Percentiles rank a stretch among this genome's conserved stretches.
phyloP scores from a whole-genome alignment of 208 protist genomes.

The Acanthamoeba royreba region DNA sequence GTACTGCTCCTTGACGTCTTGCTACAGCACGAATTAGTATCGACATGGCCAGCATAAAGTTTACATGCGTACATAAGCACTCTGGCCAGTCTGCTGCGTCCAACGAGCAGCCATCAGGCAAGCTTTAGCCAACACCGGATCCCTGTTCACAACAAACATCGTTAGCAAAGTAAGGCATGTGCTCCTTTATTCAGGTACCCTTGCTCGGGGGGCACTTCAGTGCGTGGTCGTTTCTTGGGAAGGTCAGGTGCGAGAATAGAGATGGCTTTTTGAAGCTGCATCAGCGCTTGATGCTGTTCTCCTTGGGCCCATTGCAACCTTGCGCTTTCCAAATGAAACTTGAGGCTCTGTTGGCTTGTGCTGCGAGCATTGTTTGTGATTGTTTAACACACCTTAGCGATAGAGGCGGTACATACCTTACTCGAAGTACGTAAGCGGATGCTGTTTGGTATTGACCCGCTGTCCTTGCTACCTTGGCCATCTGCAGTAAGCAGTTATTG shows the following conservation, averaged over 20 bases:
- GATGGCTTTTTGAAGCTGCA: constrained; percentile 72
- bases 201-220: background rate
- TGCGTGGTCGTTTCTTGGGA: background rate
- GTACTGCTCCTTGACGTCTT: constrained; percentile 86
- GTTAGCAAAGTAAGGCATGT: background rate
- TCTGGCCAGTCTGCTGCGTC: constrained; percentile 80
- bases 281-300: constrained; percentile 81
- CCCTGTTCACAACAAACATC: background rate
- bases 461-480: constrained; percentile 82
- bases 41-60: background rate
- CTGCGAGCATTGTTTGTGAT: background rate
- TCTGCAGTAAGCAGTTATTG: constrained; percentile 76
- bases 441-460: constrained; percentile 83
- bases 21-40: background rate
- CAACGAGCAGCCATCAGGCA: constrained; percentile 84
- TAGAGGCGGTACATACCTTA: constrained; percentile 22
- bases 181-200: background rate
- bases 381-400: background rate
- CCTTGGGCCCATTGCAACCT: constrained; percentile 87
- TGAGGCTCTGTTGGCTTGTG: background rate
- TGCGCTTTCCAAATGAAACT: constrained; percentile 83
- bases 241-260: background rate
- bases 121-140: constrained; percentile 75
- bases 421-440: constrained; percentile 79
- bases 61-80: constrained; percentile 54